Base-by-base conservation (phyloP, 345 rosid species). In the Brassica incana region DNA sequence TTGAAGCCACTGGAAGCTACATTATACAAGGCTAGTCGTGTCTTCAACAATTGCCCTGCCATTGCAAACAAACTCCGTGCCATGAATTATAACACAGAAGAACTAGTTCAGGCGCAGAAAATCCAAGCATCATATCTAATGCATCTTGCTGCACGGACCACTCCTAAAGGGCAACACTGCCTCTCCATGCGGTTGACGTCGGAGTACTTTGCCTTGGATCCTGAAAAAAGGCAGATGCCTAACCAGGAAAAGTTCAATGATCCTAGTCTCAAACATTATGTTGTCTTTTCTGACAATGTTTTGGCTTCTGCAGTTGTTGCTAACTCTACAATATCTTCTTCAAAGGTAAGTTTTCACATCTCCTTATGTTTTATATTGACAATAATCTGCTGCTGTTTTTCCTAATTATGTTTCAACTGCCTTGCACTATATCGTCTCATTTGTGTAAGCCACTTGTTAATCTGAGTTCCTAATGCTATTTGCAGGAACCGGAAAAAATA, bases 81-180 rank as follows among this genome's bases (percentile, higher is more conserved):
- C 69, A 90, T 90, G 93, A 82, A 86, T 69, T 79, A 85, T 78
- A 88, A 88, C 84, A 83, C 91, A 79, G 94, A 92, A 86, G 93
- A 90, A 76, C 89, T 85, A 82, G 89, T 92, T 69, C 88, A 66
- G 71, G 88, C 84, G 12, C 96, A 88, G 83, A 89, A 86, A 81
- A 84, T 88, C 73, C 85, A 92, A 82, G 90, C 86, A 73, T 27
- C 85, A 30, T 85, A 84, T 88, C 94, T 95, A 52, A 54, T 91
- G 86, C 95, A 86, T 81, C 95, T 93, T 78, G 97, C 97, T 65
- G 92, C 94, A 60, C 87, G 91, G 84, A 92, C 92, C 52, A 92
- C 92, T 27, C 95, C 97, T 9, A 96, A 96, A 88, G 95, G 98
- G 73, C 89, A 89, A 81, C 97, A 93, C 80, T 96, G 98, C 85